Evolutionary conservation across 208 protist species (phyloP).

Genomic region (Entamoeba invadens): DNA sequence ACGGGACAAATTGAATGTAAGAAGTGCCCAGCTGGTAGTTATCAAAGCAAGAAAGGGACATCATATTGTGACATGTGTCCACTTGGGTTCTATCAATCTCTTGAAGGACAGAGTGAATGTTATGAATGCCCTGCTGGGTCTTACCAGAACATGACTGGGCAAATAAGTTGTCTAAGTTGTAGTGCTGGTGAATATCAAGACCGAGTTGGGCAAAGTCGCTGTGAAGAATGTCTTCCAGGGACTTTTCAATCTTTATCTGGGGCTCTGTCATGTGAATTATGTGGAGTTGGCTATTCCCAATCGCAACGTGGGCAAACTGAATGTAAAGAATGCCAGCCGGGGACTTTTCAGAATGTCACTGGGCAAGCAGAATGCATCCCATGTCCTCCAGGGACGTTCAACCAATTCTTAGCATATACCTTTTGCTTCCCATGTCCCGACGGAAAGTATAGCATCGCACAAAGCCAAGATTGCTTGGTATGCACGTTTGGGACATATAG

Average conservation of each 20-base stretch:
- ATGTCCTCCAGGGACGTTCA: not conserved
- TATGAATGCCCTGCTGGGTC: not conserved
- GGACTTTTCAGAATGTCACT: not conserved
- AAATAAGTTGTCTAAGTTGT: not conserved
- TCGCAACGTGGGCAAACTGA: not conserved
- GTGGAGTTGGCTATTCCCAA: not conserved
- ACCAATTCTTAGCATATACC: too few relatives aligned
- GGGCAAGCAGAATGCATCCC: not conserved
- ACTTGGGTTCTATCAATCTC: not conserved
- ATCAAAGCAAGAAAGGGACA: not conserved
- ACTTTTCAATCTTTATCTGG: not conserved
- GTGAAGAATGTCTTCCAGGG: not conserved
- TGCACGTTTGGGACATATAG: slow-evolving; percentile 2
- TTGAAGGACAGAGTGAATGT: not conserved
- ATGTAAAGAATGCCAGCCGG: not conserved
- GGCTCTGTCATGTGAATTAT: not conserved
- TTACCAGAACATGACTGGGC: not conserved
- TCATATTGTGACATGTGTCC: not conserved
- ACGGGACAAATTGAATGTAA: not conserved
- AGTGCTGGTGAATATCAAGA: not conserved
- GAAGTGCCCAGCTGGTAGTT: not conserved
- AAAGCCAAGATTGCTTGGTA: not conserved
- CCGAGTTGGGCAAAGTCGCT: not conserved
- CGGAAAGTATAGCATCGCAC: not conserved
- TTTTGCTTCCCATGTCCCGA: too few relatives aligned